These are phyloP conservation scores for Clonostachys rosea DNA, from an alignment of 2,329 filamentous ascomycete species.

Conservation along the genomic window DNA sequence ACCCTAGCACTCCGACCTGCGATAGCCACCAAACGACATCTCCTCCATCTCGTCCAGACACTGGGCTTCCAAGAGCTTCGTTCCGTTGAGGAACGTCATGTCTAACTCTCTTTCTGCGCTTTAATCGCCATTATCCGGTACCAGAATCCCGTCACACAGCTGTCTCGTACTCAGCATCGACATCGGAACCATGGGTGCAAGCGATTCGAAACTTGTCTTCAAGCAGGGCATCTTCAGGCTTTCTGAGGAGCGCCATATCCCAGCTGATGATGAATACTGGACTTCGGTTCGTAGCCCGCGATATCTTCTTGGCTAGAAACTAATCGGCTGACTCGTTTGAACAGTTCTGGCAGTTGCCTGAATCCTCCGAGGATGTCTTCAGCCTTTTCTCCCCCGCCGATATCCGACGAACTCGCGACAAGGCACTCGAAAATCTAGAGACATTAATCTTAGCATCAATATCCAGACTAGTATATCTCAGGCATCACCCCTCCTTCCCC, in stretches of 20 bases:
- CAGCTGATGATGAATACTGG: slow-evolving; percentile 89
- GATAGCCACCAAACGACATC: too few relatives aligned
- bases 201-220: slow-evolving; percentile 97
- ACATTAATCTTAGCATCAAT: slow-evolving; percentile 80
- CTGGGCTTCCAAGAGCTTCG: too few relatives aligned
- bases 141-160: too few relatives aligned
- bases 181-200: slow-evolving; percentile 72
- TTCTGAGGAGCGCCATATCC: slow-evolving; percentile 85
- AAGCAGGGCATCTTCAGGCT: slow-evolving; percentile 97
- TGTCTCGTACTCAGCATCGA: neutral
- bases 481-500: slow-evolving; percentile 87
- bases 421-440: slow-evolving; percentile 81
- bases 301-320: neutral
- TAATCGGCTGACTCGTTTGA: neutral
- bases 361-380: slow-evolving; percentile 94
- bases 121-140: too few relatives aligned
- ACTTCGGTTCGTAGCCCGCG: slow-evolving; percentile 62
- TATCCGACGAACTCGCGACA: slow-evolving; percentile 83
- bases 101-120: too few relatives aligned
- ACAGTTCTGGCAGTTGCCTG: slow-evolving; percentile 95
- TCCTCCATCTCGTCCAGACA: too few relatives aligned
- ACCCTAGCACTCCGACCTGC: too few relatives aligned
- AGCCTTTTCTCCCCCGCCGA: slow-evolving; percentile 87
- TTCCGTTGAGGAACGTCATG: too few relatives aligned
- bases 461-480: slow-evolving; percentile 75